Evolutionary conservation across 441 rosid genomes (phyloP).

Genomic region (Gossypium davidsonii): DNA sequence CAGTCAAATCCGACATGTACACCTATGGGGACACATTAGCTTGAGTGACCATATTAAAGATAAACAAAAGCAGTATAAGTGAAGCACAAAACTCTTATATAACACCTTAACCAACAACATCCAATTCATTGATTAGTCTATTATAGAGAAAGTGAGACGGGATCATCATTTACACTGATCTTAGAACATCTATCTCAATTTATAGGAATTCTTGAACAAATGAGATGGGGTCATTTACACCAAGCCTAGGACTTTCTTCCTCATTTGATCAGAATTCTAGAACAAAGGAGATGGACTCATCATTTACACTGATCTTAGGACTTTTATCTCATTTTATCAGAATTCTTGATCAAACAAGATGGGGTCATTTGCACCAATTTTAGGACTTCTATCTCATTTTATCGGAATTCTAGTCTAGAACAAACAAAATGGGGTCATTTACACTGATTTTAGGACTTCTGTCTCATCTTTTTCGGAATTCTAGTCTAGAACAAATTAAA

Average conservation of each 20-base stretch:
- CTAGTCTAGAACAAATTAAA: not conserved
- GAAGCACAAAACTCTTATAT: not conserved
- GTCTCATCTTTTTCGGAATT: not conserved
- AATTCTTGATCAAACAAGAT: not conserved
- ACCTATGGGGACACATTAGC: slow-evolving; percentile 44
- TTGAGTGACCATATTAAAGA: slow-evolving; percentile 14
- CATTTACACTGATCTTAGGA: not conserved
- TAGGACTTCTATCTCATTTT: not conserved
- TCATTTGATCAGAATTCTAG: not conserved
- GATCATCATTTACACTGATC: too few species aligned
- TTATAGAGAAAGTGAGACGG: not conserved
- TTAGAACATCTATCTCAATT: too few species aligned
- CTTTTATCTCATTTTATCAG: not conserved
- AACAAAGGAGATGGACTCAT: not conserved
- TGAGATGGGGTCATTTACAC: not conserved
- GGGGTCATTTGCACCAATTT: not conserved
- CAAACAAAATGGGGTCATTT: not conserved
- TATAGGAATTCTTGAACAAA: not conserved
- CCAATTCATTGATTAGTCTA: not conserved
- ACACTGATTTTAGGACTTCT: not conserved
- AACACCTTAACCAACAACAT: not conserved
- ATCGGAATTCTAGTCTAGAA: not conserved
- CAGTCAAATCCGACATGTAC: slow-evolving; percentile 1
- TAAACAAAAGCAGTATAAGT: not conserved
- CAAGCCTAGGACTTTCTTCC: not conserved